Evolutionary conservation across 345 rosid genomes (phyloP), one percentile per base, ranked within the genome.

Genomic region (Litchi chinensis): DNA sequence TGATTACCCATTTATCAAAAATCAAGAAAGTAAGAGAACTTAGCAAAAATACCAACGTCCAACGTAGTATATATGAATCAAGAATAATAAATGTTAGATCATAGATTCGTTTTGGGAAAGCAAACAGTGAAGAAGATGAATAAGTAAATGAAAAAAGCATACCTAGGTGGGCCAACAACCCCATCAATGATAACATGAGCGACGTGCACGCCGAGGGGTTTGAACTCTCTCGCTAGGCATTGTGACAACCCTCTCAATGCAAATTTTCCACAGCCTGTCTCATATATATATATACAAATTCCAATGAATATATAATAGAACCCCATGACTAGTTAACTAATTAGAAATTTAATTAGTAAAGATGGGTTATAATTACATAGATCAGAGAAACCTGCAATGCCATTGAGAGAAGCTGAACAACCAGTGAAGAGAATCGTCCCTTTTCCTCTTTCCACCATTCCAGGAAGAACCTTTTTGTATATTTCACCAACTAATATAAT

Each of bases 351-450:
- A 50, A 28, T 46, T 1, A 46, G 15, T 50, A 54, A 54, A 3
- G 32, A 18, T 41, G 37, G 37, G 5, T 16, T 52, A 3, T 18
- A 16, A 7, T 87, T 93, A 95, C 99, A 92, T 75, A 93, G 82
- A 77, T 93, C 93, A 77, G 99, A 83, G 87, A 92, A 92, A 71
- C 99, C 98, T 59, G 98, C 90, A 76, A 90, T 66, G 83, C 94
- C 98, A 65, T 82, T 91, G 79, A 95, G 80, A 19, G 99, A 95
- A 66, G 94, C 98, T 71, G 99, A 88, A 80, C 99, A 95, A 41
- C 99, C 99, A 1, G 97, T 92, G 83, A 95, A 91, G 54, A 95
- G 89, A 84, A 95, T 90, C 9, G 99, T 95, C 73, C 99, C 99
- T 75, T 80, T 95, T 48, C 96, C 91, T 85, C 90, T 91, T 75